These are phyloP conservation scores for Suhomyces faveliae DNA, from an alignment of 805 yeast species.

Conservation along the genomic window DNA sequence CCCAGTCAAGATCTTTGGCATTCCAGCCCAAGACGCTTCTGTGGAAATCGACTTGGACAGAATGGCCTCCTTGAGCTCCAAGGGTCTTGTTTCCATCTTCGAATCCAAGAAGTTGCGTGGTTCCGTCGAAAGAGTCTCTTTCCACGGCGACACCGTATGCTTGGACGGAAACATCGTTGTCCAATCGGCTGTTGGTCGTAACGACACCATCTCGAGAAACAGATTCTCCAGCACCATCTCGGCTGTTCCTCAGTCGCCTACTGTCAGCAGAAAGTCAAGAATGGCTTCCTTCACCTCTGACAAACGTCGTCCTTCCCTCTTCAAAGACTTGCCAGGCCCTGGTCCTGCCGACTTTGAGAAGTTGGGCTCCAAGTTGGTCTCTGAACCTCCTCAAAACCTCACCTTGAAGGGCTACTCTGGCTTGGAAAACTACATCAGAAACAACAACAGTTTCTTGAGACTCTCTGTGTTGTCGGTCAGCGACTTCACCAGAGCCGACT, in stretches of 20 bases:
- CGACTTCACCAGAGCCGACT: conserved; percentile 81
- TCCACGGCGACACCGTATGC: conserved; percentile 75
- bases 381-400: conserved; percentile 62
- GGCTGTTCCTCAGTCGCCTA: conserved; percentile 29
- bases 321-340: conserved; percentile 25
- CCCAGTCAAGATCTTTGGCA: conserved; percentile 78
- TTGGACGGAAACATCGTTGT: conserved; percentile 77
- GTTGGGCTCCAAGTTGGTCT: conserved; percentile 66
- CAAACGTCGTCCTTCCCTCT: conserved; percentile 35
- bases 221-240: conserved; percentile 37
- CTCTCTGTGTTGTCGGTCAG: conserved; percentile 85
- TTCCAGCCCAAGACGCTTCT: conserved; percentile 74
- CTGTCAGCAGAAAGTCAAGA: conserved; percentile 33
- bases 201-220: conserved; percentile 45
- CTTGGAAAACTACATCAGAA: conserved; percentile 70
- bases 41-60: conserved; percentile 87
- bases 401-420: conserved; percentile 71
- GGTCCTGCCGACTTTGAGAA: conserved; percentile 47
- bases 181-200: conserved; percentile 58
- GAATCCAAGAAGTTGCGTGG: conserved; percentile 60
- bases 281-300: conserved; percentile 35
- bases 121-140: conserved; percentile 83
- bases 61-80: conserved; percentile 38
- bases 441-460: conserved; percentile 86
- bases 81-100: conserved; percentile 33